Conservation (phyloP, 345 rosid species). For the Gossypium anomalum region DNA sequence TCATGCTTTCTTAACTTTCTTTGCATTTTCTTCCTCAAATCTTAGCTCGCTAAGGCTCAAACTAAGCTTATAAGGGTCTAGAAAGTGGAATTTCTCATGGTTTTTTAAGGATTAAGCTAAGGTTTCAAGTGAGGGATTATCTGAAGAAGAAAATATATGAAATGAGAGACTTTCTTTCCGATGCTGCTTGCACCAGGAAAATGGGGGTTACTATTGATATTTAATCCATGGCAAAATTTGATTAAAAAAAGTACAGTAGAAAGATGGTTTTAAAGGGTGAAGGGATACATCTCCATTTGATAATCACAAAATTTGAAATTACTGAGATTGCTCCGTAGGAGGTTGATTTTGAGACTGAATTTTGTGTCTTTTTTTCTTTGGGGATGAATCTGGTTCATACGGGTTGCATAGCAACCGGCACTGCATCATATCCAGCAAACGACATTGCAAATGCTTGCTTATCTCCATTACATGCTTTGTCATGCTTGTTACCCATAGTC, state of each 20-base stretch:
- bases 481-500: constrained; percentile 37
- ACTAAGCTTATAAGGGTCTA: too few species aligned
- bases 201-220: too few species aligned
- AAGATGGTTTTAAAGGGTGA: neutral
- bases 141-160: too few species aligned
- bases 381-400: neutral
- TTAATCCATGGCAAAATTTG: neutral
- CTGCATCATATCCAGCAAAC: constrained; percentile 41
- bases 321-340: neutral
- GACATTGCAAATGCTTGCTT: constrained; percentile 39
- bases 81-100: too few species aligned
- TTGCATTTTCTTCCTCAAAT: too few species aligned
- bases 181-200: too few species aligned
- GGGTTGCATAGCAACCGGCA: constrained; percentile 21
- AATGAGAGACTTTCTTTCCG: too few species aligned
- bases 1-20: too few species aligned
- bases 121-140: too few species aligned
- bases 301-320: neutral
- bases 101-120: too few species aligned
- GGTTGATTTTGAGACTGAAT: constrained; percentile 9
- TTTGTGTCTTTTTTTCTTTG: constrained; percentile 26
- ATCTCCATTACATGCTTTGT: constrained; percentile 48
- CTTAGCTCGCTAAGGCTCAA: too few species aligned
- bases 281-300: neutral
- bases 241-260: neutral